Evolutionary conservation across 1,139 yeast species (phyloP).

Genomic region (Blastobotrys aristatus): DNA sequence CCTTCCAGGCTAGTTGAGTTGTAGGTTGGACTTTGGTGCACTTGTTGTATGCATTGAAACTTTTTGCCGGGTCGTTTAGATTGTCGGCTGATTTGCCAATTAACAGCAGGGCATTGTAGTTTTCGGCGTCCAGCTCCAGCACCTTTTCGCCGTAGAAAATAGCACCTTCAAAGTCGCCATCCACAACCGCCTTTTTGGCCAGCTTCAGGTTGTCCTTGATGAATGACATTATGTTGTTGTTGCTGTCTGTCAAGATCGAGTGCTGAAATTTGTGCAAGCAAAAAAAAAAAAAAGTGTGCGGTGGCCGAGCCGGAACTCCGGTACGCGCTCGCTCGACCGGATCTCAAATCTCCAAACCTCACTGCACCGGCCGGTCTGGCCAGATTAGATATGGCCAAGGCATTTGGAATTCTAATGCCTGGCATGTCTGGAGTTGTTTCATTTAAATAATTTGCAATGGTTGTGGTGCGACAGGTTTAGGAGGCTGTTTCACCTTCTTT

Average conservation of each 20-base stretch:
- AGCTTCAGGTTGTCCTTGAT: constrained; percentile 22
- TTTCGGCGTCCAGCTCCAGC: constrained; percentile 43
- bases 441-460: no score
- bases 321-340: no score
- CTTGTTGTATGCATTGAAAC: constrained; percentile 46
- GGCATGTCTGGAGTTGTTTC: no score
- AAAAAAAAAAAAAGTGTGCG: no score
- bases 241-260: neutral
- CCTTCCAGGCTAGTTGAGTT: constrained; percentile 75
- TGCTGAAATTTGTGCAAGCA: no score
- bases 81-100: constrained; percentile 55
- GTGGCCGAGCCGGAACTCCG: no score
- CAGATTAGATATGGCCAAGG: no score
- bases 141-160: constrained; percentile 25
- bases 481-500: no score
- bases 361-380: no score
- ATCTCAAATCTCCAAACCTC: no score
- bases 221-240: constrained; percentile 1
- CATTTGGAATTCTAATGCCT: no score
- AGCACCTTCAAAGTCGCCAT: constrained; percentile 43
- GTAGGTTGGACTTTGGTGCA: constrained; percentile 56
- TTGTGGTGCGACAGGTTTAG: no score
- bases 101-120: constrained; percentile 52
- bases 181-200: constrained; percentile 44
- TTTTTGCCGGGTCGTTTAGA: constrained; percentile 39